Evolutionary conservation across 2,329 filamentous ascomycete species (phyloP).

Genomic region (Epichloe sibirici): DNA sequence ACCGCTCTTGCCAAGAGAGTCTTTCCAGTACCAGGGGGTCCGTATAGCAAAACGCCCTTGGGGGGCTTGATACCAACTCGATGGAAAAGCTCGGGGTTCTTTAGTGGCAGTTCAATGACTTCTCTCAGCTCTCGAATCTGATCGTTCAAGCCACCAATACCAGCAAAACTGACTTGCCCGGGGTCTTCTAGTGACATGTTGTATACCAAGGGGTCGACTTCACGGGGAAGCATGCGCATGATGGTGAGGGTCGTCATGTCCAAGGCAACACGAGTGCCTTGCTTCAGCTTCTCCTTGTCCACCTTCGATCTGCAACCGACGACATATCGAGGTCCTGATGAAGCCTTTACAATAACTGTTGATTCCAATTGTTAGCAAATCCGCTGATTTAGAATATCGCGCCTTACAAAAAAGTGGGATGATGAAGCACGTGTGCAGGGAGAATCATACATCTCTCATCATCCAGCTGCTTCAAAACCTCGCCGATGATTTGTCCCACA

Average conservation of each 20-base stretch:
- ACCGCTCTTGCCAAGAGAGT: constrained; percentile 89
- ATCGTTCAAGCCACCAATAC: constrained; percentile 94
- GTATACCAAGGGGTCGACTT: constrained; percentile 97
- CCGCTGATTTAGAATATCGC: constrained; percentile 11
- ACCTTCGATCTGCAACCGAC: constrained; percentile 98
- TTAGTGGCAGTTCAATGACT: constrained; percentile 93
- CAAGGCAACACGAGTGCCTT: constrained; percentile 91
- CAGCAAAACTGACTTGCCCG: constrained; percentile 92
- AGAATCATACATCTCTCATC: constrained; percentile 80
- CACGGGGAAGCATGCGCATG: constrained; percentile 98
- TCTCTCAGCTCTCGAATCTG: constrained; percentile 96
- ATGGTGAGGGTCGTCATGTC: constrained; percentile 99
- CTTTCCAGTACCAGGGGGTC: constrained; percentile 93
- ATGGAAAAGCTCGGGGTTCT: constrained; percentile 96
- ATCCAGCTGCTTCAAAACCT: constrained; percentile 96
- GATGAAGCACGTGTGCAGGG: background rate
- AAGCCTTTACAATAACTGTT: constrained; percentile 94
- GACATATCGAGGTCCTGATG: constrained; percentile 92
- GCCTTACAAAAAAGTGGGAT: background rate
- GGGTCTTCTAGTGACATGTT: constrained; percentile 99
- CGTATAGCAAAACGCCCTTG: constrained; percentile 92
- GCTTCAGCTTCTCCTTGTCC: constrained; percentile 93
- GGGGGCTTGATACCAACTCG: constrained; percentile 97
- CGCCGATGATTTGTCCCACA: constrained; percentile 97
- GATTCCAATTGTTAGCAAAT: constrained; percentile 4